Evolutionary conservation across 2,329 filamentous ascomycete genomes (phyloP).

Genomic region (Talaromyces amestolkiae): DNA sequence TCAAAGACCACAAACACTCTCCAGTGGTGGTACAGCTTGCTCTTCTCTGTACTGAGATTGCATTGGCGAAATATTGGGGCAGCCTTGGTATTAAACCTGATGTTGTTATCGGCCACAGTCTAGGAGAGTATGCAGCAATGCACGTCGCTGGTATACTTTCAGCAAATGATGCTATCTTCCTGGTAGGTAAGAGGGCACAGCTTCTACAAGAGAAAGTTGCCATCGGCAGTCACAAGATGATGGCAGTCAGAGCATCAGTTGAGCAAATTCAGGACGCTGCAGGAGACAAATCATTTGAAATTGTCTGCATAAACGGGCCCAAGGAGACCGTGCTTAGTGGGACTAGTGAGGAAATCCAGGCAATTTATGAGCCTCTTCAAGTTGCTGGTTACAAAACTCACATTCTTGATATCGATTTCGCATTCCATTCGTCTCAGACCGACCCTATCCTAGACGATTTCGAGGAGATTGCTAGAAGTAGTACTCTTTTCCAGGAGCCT

Average conservation of each 20-base stretch:
- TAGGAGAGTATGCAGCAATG: slow-evolving; percentile 43
- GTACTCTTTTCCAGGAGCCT: slow-evolving; percentile 40
- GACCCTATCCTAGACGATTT: slow-evolving; percentile 63
- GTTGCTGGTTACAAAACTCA: slow-evolving; percentile 59
- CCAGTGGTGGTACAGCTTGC: slow-evolving; percentile 40
- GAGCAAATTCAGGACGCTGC: slow-evolving; percentile 47
- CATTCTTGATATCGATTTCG: slow-evolving; percentile 62
- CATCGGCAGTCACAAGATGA: slow-evolving; percentile 64
- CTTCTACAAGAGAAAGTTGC: slow-evolving; percentile 65
- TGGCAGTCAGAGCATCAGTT: slow-evolving; percentile 52
- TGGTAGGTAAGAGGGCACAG: slow-evolving; percentile 68
- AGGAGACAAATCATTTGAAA: slow-evolving; percentile 39
- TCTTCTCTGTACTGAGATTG: slow-evolving; percentile 42
- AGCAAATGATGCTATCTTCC: slow-evolving; percentile 51
- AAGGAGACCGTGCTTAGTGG: slow-evolving; percentile 69
- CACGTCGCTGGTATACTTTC: slow-evolving; percentile 37
- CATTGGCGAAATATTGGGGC: slow-evolving; percentile 35
- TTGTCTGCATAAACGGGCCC: slow-evolving; percentile 75
- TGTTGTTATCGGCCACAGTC: slow-evolving; percentile 33
- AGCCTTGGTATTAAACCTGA: slow-evolving; percentile 30
- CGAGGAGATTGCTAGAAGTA: slow-evolving; percentile 50
- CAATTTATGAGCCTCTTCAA: slow-evolving; percentile 44
- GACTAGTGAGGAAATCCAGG: slow-evolving; percentile 59
- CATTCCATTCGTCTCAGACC: slow-evolving; percentile 65
- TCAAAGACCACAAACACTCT: slow-evolving; percentile 10